Conservation (phyloP, 306 rosid species). For the Vachellia pachyceras region DNA sequence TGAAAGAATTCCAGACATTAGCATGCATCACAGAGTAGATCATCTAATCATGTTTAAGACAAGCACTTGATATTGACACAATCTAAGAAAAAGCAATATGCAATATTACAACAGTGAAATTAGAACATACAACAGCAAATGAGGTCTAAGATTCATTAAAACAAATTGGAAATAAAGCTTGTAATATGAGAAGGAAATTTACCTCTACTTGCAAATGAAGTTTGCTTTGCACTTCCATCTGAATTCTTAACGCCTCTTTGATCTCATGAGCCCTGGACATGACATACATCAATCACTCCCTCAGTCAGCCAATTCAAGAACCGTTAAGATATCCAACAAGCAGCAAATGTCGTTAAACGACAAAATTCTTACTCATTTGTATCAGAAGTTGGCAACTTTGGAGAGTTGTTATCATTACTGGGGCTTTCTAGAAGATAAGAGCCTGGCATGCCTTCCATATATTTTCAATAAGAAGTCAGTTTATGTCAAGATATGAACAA, state of each 20-base stretch:
- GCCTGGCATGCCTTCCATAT: constrained; percentile 63
- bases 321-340: constrained; percentile 23
- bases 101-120: not conserved
- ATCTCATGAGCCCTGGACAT: constrained; percentile 73
- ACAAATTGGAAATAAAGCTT: constrained; percentile 24
- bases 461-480: constrained; percentile 42
- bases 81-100: not conserved
- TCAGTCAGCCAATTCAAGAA: constrained; percentile 34
- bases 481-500: constrained; percentile 33
- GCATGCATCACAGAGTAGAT: constrained; percentile 34
- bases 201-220: constrained; percentile 96
- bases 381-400: constrained; percentile 78
- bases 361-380: constrained; percentile 71
- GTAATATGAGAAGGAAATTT: constrained; percentile 37
- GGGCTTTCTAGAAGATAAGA: constrained; percentile 90
- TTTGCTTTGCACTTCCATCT: constrained; percentile 97
- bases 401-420: constrained; percentile 69
- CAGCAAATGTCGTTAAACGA: constrained; percentile 34
- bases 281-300: constrained; percentile 18
- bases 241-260: constrained; percentile 92
- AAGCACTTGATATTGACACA: not conserved
- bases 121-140: not conserved
- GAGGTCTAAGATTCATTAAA: constrained; percentile 18
- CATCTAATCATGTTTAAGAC: constrained; percentile 4
- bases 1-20: constrained; percentile 40